Percentiles rank a stretch among this genome's conserved stretches.
phyloP scores from a whole-genome alignment of 2,329 filamentous ascomycete species.

The Hysterium pulicare region DNA sequence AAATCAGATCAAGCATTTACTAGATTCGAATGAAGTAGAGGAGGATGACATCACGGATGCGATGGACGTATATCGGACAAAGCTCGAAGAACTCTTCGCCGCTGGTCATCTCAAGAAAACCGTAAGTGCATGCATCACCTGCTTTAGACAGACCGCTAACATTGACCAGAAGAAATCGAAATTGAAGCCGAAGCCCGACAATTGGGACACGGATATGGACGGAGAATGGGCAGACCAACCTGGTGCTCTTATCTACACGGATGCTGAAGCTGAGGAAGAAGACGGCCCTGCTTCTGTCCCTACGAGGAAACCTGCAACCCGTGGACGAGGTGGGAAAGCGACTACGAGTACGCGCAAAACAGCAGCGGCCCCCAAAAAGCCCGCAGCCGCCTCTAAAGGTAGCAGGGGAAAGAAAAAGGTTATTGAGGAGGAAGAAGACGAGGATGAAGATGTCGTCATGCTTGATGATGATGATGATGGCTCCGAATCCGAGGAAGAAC shows the following conservation, averaged over 20 bases:
- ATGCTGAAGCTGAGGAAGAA: slow-evolving; percentile 47
- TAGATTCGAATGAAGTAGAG: slow-evolving; percentile 58
- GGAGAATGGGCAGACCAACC: slow-evolving; percentile 82
- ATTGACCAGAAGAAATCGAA: slow-evolving; percentile 47
- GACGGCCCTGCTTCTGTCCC: slow-evolving; percentile 30
- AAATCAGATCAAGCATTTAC: slow-evolving; percentile 43
- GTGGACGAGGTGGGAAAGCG: slow-evolving; percentile 47
- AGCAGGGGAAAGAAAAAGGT: slow-evolving; percentile 40
- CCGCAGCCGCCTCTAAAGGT: slow-evolving; percentile 32
- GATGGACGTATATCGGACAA: slow-evolving; percentile 69
- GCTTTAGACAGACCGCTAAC: slow-evolving; percentile 17
- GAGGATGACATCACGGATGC: slow-evolving; percentile 68
- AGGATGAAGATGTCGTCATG: slow-evolving; percentile 39
- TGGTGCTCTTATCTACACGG: slow-evolving; percentile 57
- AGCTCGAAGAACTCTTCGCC: slow-evolving; percentile 68
- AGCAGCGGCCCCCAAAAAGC: slow-evolving; percentile 22
- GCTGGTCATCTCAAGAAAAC: slow-evolving; percentile 58
- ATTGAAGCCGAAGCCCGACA: slow-evolving; percentile 71
- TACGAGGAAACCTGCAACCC: slow-evolving; percentile 39
- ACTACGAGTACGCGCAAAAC: slow-evolving; percentile 34
- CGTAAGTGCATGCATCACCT: slow-evolving; percentile 7
- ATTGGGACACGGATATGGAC: slow-evolving; percentile 87
- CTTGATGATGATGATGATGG: slow-evolving; percentile 45
- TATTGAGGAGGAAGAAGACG: slow-evolving; percentile 40
- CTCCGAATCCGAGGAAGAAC: slow-evolving; percentile 45